Base-by-base conservation (phyloP, 495 filamentous ascomycete species). In the Xylaria flabelliformis region DNA sequence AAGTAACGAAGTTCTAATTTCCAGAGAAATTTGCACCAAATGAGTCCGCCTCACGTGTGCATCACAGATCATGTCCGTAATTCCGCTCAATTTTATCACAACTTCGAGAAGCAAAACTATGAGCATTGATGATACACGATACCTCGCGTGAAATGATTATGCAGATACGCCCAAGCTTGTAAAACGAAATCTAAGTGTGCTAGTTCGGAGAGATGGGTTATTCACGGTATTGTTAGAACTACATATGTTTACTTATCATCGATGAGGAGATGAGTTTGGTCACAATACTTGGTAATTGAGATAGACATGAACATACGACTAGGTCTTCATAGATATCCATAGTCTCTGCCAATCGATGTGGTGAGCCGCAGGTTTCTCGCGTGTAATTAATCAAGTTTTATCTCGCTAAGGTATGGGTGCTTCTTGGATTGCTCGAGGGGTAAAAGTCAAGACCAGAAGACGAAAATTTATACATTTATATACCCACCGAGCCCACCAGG, bases 1-100 rank as follows among this genome's bases (percentile, higher is more conserved):
- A 41, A 34, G 4, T 21, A 59, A 9, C 42, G 41, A 58, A 58
- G 29, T 61, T 55, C 32, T 51, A 67, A 70, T 59, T 53, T 59
- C 3, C 26, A 46, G 24, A 42, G 26, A 42, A 17, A 24, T 34
- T 26, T 41, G 39, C 56, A 21, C 50, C 6, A 61, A 2, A 4
- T 21, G 1, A 68, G 50, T 26, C 26, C 19, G 10, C 13, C 24
- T 17, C 13, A 8, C 4, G 19, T 5, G 51, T 8, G 36, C 26
- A 55, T 32, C 24, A 8, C n/a, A 50, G 36, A 44, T 4, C 21
- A 4, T 7, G 34, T 15, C 29, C 13, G 34, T 56, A 17, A 15
- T 13, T 13, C 24, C 13, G 29, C n/a, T 67, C 7, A 1, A 7
- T 4, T 19, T 6, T 44, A 42, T 42, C 29, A 32, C 13, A 13